phyloP scores from a whole-genome alignment of 2,329 filamentous ascomycete species.

The Xylariomycetidae sp. region DNA sequence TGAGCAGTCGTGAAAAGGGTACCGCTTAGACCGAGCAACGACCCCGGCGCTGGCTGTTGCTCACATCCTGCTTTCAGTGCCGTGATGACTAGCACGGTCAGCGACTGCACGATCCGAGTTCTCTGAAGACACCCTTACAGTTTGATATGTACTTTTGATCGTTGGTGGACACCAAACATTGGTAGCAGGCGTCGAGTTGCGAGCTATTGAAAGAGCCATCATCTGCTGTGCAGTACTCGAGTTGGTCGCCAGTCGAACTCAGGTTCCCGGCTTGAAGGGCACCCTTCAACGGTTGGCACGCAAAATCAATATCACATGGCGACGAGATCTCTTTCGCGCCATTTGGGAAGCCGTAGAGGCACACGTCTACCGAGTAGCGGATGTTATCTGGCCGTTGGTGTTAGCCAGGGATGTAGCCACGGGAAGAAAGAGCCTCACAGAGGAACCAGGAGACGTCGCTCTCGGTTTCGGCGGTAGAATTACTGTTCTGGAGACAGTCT shows the following conservation, averaged over 20 bases:
- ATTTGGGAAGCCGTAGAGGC: constrained; percentile 34
- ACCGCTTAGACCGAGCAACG: constrained; percentile 34
- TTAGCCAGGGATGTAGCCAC: constrained; percentile 11
- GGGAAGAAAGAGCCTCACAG: constrained; percentile 31
- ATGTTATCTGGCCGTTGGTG: constrained; percentile 39
- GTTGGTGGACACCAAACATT: constrained; percentile 36
- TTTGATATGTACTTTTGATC: constrained; percentile 41
- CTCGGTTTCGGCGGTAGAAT: constrained; percentile 31
- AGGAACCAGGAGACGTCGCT: constrained; percentile 40
- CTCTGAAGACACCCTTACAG: too few species aligned
- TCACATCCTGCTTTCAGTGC: constrained; percentile 43
- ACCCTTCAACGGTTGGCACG: constrained; percentile 34
- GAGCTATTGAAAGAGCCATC: constrained; percentile 26
- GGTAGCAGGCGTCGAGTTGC: constrained; percentile 31
- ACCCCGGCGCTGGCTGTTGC: constrained; percentile 35
- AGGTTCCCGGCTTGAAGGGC: constrained; percentile 31
- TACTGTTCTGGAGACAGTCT: constrained; percentile 40
- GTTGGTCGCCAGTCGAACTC: constrained; percentile 19
- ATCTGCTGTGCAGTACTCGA: constrained; percentile 37
- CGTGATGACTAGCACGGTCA: constrained; percentile 35
- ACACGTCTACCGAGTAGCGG: constrained; percentile 41
- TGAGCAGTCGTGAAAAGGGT: constrained; percentile 32
- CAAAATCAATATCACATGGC: constrained; percentile 36
- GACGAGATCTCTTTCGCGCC: constrained; percentile 29
- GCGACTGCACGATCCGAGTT: too few species aligned